phyloP scores from a whole-genome alignment of 208 protist genomes.

The Herpetomonas samuelpessoai region DNA sequence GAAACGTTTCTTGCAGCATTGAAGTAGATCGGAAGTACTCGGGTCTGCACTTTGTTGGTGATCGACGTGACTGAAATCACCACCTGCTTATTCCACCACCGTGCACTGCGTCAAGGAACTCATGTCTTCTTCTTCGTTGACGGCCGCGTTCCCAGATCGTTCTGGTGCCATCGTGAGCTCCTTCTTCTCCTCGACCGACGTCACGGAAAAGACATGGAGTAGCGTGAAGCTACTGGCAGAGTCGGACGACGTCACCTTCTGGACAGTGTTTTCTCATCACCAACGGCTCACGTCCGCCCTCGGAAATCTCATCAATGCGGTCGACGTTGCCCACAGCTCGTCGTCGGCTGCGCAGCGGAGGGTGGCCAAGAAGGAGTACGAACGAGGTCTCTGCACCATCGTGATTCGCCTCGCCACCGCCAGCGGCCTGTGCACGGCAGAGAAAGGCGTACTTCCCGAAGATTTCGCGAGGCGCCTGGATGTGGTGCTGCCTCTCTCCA shows the following conservation, averaged over 20 bases:
- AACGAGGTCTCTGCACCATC: slow-evolving; percentile 38
- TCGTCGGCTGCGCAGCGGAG: slow-evolving; percentile 30
- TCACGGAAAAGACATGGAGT: slow-evolving; percentile 63
- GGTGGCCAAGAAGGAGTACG: slow-evolving; percentile 29
- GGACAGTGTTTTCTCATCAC: slow-evolving; percentile 75
- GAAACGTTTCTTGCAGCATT: no score
- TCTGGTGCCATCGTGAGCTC: slow-evolving; percentile 45
- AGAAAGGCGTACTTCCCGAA: slow-evolving; percentile 27
- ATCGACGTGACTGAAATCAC: no score
- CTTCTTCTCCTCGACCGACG: slow-evolving; percentile 67
- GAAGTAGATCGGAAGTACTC: no score
- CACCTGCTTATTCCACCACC: no score
- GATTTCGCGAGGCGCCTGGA: slow-evolving; percentile 36
- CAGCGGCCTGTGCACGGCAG: slow-evolving; percentile 30
- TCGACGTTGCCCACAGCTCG: slow-evolving; percentile 75
- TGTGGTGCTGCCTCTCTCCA: slow-evolving; percentile 44
- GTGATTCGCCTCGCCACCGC: slow-evolving; percentile 54
- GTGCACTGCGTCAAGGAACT: no score
- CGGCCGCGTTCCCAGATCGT: slow-evolving; percentile 50
- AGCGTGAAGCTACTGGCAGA: slow-evolving; percentile 46
- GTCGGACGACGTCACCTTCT: slow-evolving; percentile 79
- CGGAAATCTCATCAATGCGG: slow-evolving; percentile 36
- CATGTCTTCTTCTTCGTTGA: slow-evolving; percentile 12
- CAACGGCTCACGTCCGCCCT: slow-evolving; percentile 35
- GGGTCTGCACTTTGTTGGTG: no score